Conservation (phyloP, 495 filamentous ascomycete genomes). For the Penicillium waksmanii region DNA sequence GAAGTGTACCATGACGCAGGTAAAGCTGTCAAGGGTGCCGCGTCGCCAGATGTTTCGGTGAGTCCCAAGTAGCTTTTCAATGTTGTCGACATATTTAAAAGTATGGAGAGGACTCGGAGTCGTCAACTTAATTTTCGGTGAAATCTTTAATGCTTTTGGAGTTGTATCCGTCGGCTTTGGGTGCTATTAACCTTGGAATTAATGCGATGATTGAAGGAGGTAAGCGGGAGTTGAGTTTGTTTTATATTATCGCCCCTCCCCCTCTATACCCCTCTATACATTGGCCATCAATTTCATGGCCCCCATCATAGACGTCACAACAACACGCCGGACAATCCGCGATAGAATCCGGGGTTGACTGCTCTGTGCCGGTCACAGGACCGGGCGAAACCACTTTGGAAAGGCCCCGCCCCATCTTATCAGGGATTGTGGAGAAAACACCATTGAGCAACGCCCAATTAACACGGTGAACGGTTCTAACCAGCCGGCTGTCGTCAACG, state of each 20-base stretch:
- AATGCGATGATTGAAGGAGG: neutral
- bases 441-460: neutral
- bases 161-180: neutral
- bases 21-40: slow-evolving; percentile 36
- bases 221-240: neutral
- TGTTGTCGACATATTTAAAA: slow-evolving; percentile 16
- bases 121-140: too few species aligned
- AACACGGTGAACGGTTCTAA: slow-evolving; percentile 19
- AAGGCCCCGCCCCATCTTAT: neutral
- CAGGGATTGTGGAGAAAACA: neutral
- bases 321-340: slow-evolving; percentile 4
- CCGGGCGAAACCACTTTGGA: slow-evolving; percentile 16
- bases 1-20: slow-evolving; percentile 56
- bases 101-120: neutral
- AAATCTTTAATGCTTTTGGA: neutral
- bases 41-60: slow-evolving; percentile 11
- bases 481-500: slow-evolving; percentile 20
- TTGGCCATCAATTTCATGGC: neutral
- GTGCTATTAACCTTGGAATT: neutral
- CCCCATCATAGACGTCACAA: slow-evolving; percentile 11
- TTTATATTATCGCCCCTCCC: neutral
- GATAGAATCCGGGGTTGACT: slow-evolving; percentile 7
- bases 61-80: slow-evolving; percentile 34
- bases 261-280: neutral
- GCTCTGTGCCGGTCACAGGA: slow-evolving; percentile 30